These are phyloP conservation scores for cucumber (Cucumis sativus) DNA, from an alignment of 306 rosid genomes.

Conservation along the genomic window DNA sequence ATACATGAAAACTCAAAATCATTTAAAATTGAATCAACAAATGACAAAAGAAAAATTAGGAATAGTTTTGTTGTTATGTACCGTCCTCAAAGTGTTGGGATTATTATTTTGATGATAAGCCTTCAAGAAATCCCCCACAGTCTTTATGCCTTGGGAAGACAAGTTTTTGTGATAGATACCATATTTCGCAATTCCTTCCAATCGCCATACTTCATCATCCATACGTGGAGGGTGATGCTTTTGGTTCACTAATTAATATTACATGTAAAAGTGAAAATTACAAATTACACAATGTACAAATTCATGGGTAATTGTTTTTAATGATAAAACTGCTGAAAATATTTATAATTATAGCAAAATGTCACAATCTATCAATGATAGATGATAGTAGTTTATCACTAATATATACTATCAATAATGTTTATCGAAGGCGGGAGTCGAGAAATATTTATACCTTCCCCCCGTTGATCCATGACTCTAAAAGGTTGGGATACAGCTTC, in stretches of 20 bases:
- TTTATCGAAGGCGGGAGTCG: too few relatives aligned
- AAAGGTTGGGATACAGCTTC: neutral
- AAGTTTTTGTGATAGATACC: neutral
- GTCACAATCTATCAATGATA: too few relatives aligned
- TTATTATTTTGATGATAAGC: neutral
- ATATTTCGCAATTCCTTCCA: neutral
- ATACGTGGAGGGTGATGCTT: neutral
- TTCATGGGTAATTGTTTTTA: too few relatives aligned
- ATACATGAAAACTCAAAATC: neutral
- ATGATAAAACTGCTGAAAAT: too few relatives aligned
- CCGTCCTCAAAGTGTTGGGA: neutral
- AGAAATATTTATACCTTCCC: neutral
- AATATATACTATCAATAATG: too few relatives aligned
- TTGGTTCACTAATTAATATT: neutral
- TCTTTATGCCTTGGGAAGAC: neutral
- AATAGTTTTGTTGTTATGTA: neutral
- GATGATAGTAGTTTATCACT: too few relatives aligned
- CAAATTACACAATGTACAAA: too few relatives aligned
- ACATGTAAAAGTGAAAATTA: too few relatives aligned
- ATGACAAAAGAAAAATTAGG: too few relatives aligned
- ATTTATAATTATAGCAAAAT: too few relatives aligned
- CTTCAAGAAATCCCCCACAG: neutral
- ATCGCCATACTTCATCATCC: neutral
- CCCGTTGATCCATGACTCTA: neutral
- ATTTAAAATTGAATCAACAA: too few relatives aligned